These are phyloP conservation scores for Mycena rebaudengoi DNA, from an alignment of 768 basidiomycete genomes.

Conservation along the genomic window DNA sequence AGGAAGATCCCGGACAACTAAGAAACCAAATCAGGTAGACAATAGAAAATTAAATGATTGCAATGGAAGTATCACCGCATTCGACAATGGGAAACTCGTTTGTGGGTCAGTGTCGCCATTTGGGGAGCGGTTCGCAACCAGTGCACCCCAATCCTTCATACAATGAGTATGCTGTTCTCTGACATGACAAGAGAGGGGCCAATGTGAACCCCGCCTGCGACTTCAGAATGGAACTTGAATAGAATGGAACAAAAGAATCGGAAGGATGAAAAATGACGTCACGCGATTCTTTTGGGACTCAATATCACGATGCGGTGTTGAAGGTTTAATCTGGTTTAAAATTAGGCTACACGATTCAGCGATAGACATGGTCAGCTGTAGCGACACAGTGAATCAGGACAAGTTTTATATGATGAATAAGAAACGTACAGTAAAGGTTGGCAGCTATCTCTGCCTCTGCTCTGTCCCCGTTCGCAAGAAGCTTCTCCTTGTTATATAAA, in stretches of 20 bases:
- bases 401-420: constrained; percentile 28
- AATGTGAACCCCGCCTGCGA: constrained; percentile 5
- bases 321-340: constrained; percentile 24
- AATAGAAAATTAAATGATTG: constrained; percentile 19
- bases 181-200: constrained; percentile 3
- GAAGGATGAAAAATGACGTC: constrained; percentile 19
- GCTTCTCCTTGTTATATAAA: constrained; percentile 99
- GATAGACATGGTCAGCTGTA: constrained; percentile 88
- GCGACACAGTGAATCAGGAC: constrained; percentile 27
- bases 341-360: constrained; percentile 53
- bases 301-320: constrained; percentile 26
- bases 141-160: constrained; percentile 4
- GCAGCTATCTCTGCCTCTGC: constrained; percentile 98
- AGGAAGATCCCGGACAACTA: not conserved
- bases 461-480: constrained; percentile 94
- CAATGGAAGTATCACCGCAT: constrained; percentile 25
- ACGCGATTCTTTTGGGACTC: constrained; percentile 23
- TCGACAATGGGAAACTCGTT: constrained; percentile 18
- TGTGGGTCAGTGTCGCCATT: constrained; percentile 23
- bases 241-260: constrained; percentile 6
- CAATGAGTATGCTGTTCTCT: no score
- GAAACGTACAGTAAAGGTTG: constrained; percentile 73
- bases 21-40: constrained; percentile 15
- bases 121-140: constrained; percentile 21
- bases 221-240: constrained; percentile 13